These are phyloP conservation scores for Russula compacta DNA, from an alignment of 768 basidiomycete species.

Conservation along the genomic window DNA sequence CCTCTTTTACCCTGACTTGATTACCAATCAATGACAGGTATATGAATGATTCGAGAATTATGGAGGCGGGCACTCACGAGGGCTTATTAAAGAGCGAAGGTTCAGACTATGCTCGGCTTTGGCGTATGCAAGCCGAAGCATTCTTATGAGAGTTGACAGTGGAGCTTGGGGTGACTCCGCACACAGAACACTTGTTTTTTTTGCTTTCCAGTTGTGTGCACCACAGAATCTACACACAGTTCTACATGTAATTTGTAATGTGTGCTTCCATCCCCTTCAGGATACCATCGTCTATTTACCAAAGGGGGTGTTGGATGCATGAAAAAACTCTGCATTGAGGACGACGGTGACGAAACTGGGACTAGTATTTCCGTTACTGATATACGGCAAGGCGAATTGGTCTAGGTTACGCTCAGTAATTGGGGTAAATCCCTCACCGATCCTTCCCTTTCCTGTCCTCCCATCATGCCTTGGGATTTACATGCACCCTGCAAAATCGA, in stretches of 20 bases:
- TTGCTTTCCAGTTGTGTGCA: not conserved
- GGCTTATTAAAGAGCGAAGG: slow-evolving; percentile 45
- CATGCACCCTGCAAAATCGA: too few species aligned
- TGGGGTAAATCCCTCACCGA: not conserved
- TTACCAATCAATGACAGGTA: slow-evolving; percentile 35
- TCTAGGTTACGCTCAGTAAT: not conserved
- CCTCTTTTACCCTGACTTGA: not conserved
- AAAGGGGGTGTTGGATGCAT: not conserved
- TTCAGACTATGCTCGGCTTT: slow-evolving; percentile 59
- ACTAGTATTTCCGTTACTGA: too few species aligned
- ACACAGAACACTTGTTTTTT: not conserved
- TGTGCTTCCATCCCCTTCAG: too few species aligned
- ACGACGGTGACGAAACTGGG: too few species aligned
- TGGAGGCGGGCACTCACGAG: slow-evolving; percentile 62
- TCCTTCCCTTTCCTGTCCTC: too few species aligned
- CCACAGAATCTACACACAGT: not conserved
- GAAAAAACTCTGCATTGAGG: not conserved
- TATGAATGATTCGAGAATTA: slow-evolving; percentile 51
- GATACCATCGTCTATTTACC: not conserved
- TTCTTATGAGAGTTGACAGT: slow-evolving; percentile 30
- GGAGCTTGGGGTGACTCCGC: not conserved
- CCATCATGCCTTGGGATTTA: too few species aligned
- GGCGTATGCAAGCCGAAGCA: slow-evolving; percentile 64
- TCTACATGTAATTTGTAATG: not conserved
- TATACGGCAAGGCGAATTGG: not conserved